phyloP scores from a whole-genome alignment of 108 stramenopile species.

The Cyclotella baltica region DNA sequence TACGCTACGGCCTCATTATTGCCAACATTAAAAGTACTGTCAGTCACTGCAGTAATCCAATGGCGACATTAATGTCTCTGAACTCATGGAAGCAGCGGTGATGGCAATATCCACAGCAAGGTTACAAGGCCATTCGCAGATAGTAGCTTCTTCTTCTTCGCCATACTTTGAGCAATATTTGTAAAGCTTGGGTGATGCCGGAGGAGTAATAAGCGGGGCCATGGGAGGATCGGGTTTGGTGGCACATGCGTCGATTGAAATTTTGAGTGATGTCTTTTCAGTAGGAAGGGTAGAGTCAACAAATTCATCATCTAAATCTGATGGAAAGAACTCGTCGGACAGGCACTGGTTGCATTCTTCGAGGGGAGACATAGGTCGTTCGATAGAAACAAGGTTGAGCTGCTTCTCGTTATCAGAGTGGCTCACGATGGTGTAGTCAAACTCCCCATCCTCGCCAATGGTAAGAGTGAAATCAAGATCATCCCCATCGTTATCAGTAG shows the following conservation, averaged over 20 bases:
- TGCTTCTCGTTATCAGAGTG: background rate
- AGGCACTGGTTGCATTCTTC: slow-evolving; percentile 16
- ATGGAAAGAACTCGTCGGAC: slow-evolving; percentile 15
- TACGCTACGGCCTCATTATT: background rate
- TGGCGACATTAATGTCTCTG: background rate
- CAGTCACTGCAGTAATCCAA: slow-evolving; percentile 8
- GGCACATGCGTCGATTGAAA: slow-evolving; percentile 28
- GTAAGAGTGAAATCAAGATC: slow-evolving; percentile 32
- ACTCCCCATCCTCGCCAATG: slow-evolving; percentile 38
- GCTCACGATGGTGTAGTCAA: slow-evolving; percentile 25
- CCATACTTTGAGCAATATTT: slow-evolving; percentile 17
- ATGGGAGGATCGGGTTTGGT: background rate
- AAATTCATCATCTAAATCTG: slow-evolving; percentile 1
- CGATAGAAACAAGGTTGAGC: background rate
- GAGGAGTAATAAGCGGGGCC: slow-evolving; percentile 36
- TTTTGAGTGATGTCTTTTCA: slow-evolving; percentile 5
- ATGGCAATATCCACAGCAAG: slow-evolving; percentile 75
- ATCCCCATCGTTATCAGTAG: slow-evolving; percentile 13
- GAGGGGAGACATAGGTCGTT: slow-evolving; percentile 20
- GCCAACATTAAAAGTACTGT: background rate
- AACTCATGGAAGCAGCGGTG: slow-evolving; percentile 45
- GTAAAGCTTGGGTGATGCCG: slow-evolving; percentile 36
- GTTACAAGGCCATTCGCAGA: slow-evolving; percentile 79
- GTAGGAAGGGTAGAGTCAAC: background rate
- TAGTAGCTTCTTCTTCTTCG: slow-evolving; percentile 28